Evolutionary conservation across 495 filamentous ascomycete species (phyloP).

Genomic region (Penicillium cosmopolitanum): DNA sequence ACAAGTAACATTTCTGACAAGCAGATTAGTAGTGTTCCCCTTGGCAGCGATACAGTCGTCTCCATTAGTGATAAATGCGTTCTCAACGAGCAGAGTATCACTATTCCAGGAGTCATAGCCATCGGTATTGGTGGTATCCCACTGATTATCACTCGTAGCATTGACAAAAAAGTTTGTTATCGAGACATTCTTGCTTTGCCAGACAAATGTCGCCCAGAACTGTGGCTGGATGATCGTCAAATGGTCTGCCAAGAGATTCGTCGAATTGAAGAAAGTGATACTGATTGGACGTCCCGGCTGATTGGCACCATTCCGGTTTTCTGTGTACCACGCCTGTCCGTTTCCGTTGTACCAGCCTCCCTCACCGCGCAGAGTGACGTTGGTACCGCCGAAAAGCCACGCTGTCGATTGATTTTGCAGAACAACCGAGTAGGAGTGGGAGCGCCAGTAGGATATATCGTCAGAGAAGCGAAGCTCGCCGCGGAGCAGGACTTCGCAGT

Average conservation of each 20-base stretch:
- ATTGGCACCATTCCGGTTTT: conserved; percentile 37
- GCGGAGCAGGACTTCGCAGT: conserved; percentile 40
- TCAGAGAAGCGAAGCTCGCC: conserved; percentile 44
- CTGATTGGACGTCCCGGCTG: conserved; percentile 49
- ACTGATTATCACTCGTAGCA: conserved; percentile 34
- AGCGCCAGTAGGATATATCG: conserved; percentile 50
- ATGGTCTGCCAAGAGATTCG: conserved; percentile 34
- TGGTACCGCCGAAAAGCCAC: conserved; percentile 48
- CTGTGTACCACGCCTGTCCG: conserved; percentile 50
- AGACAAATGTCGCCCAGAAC: conserved; percentile 49
- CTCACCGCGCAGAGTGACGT: conserved; percentile 37
- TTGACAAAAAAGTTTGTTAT: conserved; percentile 50
- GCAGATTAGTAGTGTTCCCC: conserved; percentile 44
- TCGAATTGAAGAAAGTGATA: conserved; percentile 43
- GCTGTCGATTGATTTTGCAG: conserved; percentile 55
- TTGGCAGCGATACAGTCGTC: conserved; percentile 44
- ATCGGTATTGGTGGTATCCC: conserved; percentile 43
- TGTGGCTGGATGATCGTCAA: conserved; percentile 46
- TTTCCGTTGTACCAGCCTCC: conserved; percentile 53
- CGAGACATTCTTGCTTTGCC: conserved; percentile 39
- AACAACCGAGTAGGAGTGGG: conserved; percentile 42
- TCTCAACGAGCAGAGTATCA: conserved; percentile 35
- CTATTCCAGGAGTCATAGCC: conserved; percentile 42
- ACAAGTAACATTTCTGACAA: conserved; percentile 37
- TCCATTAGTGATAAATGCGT: conserved; percentile 37